Percentiles rank a stretch among this genome's conserved stretches.
Conservation (phyloP, 2,329 filamentous ascomycete genomes). For the Arachnopeziza araneosa region DNA sequence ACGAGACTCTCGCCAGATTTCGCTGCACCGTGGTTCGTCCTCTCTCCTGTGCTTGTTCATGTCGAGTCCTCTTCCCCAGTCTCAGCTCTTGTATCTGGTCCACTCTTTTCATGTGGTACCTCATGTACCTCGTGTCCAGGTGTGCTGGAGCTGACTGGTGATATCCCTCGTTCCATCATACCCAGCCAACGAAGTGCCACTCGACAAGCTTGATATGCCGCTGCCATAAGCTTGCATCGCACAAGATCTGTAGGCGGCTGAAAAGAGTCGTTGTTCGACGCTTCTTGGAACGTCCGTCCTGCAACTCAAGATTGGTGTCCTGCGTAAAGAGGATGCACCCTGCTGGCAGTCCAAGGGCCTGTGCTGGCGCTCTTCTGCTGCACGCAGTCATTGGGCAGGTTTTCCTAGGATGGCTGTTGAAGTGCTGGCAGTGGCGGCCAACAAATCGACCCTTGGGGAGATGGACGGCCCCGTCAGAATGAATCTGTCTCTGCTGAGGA, state of each 20-base stretch:
- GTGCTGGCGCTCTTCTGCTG: background rate
- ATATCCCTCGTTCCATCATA: background rate
- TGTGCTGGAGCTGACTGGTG: background rate
- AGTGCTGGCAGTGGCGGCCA: background rate
- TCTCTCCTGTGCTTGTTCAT: background rate
- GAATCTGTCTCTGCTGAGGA: no score
- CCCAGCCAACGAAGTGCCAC: conserved; percentile 4
- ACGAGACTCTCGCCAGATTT: background rate
- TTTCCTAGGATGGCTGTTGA: background rate
- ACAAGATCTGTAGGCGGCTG: conserved; percentile 15
- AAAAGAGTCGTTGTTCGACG: conserved; percentile 8
- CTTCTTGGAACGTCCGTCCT: conserved; percentile 4
- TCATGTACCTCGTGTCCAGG: background rate
- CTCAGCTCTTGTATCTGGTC: background rate
- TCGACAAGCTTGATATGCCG: conserved; percentile 5
- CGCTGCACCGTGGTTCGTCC: background rate
- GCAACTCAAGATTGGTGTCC: conserved; percentile 4
- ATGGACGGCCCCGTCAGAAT: background rate
- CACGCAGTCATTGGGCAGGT: background rate
- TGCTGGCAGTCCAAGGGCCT: background rate
- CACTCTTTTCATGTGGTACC: background rate
- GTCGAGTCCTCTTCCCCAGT: conserved; percentile 2
- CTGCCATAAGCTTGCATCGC: conserved; percentile 5
- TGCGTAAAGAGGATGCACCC: background rate
- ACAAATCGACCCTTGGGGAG: background rate